Percentiles rank a stretch among this genome's conserved stretches.
Conservation (phyloP, 352 stramenopile genomes). For the Pythium sukuiense region DNA sequence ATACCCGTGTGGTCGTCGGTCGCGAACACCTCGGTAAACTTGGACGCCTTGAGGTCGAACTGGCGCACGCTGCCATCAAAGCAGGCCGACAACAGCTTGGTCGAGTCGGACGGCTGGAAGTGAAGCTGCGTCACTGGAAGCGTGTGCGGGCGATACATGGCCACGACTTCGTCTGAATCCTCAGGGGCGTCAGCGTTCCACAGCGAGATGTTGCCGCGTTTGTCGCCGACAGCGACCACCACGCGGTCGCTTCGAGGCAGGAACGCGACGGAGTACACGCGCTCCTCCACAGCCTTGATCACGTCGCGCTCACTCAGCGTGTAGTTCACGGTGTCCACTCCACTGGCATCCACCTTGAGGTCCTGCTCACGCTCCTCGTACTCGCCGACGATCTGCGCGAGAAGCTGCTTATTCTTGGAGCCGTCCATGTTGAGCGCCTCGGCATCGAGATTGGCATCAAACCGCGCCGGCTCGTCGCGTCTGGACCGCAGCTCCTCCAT, state of each 20-base stretch:
- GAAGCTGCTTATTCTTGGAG: conserved; percentile 37
- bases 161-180: conserved; percentile 36
- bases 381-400: conserved; percentile 42
- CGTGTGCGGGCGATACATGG: conserved; percentile 67
- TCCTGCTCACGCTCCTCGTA: conserved; percentile 37
- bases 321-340: conserved; percentile 50
- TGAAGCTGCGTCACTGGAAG: conserved; percentile 66
- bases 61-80: conserved; percentile 69
- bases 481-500: conserved; percentile 4
- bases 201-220: conserved; percentile 68
- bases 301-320: conserved; percentile 52
- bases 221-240: conserved; percentile 71
- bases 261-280: conserved; percentile 80
- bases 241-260: conserved; percentile 62
- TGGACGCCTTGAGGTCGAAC: conserved; percentile 62
- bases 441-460: conserved; percentile 31
- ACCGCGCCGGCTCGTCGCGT: conserved; percentile 11
- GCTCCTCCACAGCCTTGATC: conserved; percentile 66
- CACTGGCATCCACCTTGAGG: conserved; percentile 36
- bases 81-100: conserved; percentile 64
- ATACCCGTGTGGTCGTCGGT: conserved; percentile 46
- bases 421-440: conserved; percentile 39
- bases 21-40: conserved; percentile 59
- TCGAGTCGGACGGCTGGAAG: conserved; percentile 44
- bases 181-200: conserved; percentile 46